Conservation (phyloP, 345 rosid genomes). For the Citrus medica region DNA sequence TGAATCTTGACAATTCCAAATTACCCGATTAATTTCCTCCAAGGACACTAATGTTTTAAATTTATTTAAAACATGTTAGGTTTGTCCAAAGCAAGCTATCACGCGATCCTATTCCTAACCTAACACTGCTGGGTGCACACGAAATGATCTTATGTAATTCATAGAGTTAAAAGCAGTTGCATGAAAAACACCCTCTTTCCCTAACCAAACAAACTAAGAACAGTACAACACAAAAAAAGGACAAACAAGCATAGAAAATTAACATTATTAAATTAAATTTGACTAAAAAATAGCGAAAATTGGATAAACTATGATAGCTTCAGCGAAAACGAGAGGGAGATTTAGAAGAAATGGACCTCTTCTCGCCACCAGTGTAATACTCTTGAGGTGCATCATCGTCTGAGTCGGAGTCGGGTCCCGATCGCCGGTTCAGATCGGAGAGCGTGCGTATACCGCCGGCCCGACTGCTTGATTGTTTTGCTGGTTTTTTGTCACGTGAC, state of each 20-base stretch:
- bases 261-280: background rate
- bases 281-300: background rate
- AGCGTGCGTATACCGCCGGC: conserved; percentile 74
- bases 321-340: background rate
- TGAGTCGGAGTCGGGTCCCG: conserved; percentile 76
- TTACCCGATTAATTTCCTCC: background rate
- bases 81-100: background rate
- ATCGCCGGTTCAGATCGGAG: conserved; percentile 73
- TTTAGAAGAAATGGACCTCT: conserved; percentile 50
- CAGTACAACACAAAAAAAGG: too few species aligned
- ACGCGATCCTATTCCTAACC: background rate
- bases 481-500: conserved; percentile 71
- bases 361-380: conserved; percentile 95
- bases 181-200: background rate
- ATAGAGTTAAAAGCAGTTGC: background rate
- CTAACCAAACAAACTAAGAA: background rate
- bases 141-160: background rate
- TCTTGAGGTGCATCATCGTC: conserved; percentile 84
- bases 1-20: background rate
- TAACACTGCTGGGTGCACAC: background rate
- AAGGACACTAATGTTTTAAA: background rate
- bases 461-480: conserved; percentile 60
- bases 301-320: background rate
- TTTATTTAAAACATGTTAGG: background rate
- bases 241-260: background rate